phyloP scores from a whole-genome alignment of 1,284 basidiomycete species.

The Puccinia polysora region DNA sequence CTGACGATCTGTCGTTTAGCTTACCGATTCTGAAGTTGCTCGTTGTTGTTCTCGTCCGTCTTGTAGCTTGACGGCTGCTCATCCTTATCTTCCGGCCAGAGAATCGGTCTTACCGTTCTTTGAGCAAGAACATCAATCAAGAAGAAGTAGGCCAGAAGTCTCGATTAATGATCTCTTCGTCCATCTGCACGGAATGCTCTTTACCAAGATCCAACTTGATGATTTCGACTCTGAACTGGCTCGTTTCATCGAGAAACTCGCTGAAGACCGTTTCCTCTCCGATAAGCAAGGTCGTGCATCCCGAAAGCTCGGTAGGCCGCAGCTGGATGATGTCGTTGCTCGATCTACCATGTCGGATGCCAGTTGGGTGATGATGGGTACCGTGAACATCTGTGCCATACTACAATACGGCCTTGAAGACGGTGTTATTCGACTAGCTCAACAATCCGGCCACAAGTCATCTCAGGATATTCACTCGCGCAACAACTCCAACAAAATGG shows the following conservation, averaged over 20 bases:
- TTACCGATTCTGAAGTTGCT: neutral
- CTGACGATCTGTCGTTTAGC: neutral
- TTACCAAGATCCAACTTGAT: constrained; percentile 88
- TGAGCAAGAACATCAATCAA: constrained; percentile 60
- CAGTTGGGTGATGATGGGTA: constrained; percentile 93
- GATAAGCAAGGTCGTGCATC: constrained; percentile 15
- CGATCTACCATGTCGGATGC: constrained; percentile 62
- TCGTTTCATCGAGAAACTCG: constrained; percentile 75
- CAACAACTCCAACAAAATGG: neutral
- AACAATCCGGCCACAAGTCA: constrained; percentile 3
- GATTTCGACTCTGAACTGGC: constrained; percentile 75
- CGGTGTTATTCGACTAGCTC: constrained; percentile 63
- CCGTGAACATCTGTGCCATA: constrained; percentile 72
- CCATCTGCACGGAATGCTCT: constrained; percentile 87
- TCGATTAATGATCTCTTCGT: constrained; percentile 77
- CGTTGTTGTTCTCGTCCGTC: constrained; percentile 6
- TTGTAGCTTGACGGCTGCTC: constrained; percentile 68
- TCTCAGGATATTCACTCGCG: constrained; percentile 7
- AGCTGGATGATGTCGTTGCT: constrained; percentile 50
- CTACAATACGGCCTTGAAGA: constrained; percentile 81
- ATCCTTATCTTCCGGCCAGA: constrained; percentile 76
- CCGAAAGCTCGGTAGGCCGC: neutral
- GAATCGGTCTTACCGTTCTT: constrained; percentile 83
- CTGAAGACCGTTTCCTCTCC: constrained; percentile 58
- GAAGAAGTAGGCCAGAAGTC: constrained; percentile 62